Percentiles rank a stretch among this genome's conserved stretches.
phyloP scores from a whole-genome alignment of 352 stramenopile species.

The Pythium periplocum region DNA sequence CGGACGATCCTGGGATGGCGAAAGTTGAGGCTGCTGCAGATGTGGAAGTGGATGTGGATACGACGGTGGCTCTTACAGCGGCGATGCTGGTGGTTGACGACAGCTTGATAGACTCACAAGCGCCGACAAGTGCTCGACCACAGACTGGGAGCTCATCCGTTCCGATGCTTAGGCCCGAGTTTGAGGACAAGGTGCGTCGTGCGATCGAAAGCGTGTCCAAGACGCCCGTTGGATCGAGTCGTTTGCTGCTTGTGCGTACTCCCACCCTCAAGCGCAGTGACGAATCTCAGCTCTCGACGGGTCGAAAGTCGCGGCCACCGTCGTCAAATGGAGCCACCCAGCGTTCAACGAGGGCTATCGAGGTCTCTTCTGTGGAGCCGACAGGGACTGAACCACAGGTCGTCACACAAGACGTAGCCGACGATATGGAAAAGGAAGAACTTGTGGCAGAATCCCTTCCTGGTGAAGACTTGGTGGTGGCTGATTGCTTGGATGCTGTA shows the following conservation, averaged over 20 bases:
- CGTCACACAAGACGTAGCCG: too few species aligned
- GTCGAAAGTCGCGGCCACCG: conserved; percentile 1
- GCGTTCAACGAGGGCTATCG: background rate
- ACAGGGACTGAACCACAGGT: too few species aligned
- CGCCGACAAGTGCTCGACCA: background rate
- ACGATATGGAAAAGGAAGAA: too few species aligned
- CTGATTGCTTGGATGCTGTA: too few species aligned
- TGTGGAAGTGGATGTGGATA: background rate
- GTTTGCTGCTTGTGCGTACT: conserved; percentile 33
- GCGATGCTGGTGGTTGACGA: too few species aligned
- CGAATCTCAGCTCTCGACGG: background rate
- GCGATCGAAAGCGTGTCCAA: conserved; percentile 40
- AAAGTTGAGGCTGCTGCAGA: background rate
- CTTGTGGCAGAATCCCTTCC: too few species aligned
- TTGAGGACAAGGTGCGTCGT: conserved; percentile 48
- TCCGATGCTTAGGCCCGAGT: conserved; percentile 31
- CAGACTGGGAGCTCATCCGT: background rate
- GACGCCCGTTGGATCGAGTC: conserved; percentile 36
- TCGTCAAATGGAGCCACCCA: conserved; percentile 8
- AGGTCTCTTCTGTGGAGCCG: background rate
- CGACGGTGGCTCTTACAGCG: too few species aligned
- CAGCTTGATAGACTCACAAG: background rate
- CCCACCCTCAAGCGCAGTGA: conserved; percentile 24
- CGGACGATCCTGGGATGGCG: background rate
- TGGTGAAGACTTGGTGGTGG: too few species aligned